These are phyloP conservation scores for Fusarium nanum DNA, from an alignment of 2,329 filamentous ascomycete species.

Conservation along the genomic window DNA sequence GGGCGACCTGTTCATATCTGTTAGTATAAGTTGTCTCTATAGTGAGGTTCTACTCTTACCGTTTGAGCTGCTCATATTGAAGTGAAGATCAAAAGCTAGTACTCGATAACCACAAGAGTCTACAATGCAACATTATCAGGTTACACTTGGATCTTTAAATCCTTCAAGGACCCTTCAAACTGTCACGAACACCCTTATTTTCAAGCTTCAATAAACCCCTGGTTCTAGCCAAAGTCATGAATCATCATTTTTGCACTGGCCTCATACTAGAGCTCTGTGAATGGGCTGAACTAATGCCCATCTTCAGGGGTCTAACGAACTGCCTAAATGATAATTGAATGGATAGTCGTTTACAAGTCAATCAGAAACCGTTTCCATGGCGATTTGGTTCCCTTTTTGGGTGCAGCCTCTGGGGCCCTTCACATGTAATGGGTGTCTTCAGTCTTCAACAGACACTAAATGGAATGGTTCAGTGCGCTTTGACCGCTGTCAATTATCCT, in stretches of 20 bases:
- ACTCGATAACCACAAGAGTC: slow-evolving; percentile 18
- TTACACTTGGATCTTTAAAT: slow-evolving; percentile 11
- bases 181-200: neutral
- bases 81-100: slow-evolving; percentile 21
- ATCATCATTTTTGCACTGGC: slow-evolving; percentile 32
- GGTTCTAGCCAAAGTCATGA: slow-evolving; percentile 33
- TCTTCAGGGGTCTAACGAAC: neutral
- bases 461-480: neutral
- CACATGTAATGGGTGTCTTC: neutral
- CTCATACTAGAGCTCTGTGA: neutral
- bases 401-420: neutral
- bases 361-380: neutral
- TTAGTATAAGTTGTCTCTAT: neutral
- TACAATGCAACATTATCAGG: neutral
- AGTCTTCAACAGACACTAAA: slow-evolving; percentile 2
- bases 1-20: slow-evolving; percentile 6
- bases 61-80: slow-evolving; percentile 32
- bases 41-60: slow-evolving; percentile 3
- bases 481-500: slow-evolving; percentile 6
- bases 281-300: neutral
- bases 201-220: slow-evolving; percentile 32
- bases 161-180: slow-evolving; percentile 7
- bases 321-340: neutral
- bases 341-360: slow-evolving; percentile 11
- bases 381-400: slow-evolving; percentile 37